A percentile compares a stretch with the other conserved stretches of the same genome.
Evolutionary conservation across 2,329 filamentous ascomycete genomes (phyloP).

Genomic region (Pseudocercospora vitis): DNA sequence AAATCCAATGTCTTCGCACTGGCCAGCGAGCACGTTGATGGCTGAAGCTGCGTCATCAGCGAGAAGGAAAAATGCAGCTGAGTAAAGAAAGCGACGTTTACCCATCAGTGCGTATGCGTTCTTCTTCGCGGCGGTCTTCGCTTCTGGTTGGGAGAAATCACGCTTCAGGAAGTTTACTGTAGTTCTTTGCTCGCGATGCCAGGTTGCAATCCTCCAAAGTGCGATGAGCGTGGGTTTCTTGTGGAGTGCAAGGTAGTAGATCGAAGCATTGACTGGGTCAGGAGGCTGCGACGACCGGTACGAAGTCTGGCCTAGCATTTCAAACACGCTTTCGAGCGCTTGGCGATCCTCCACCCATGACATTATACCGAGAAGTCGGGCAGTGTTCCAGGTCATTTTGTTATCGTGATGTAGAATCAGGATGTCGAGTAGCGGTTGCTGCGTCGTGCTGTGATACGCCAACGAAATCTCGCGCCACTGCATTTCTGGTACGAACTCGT

Average conservation of each 20-base stretch:
- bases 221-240: slow-evolving; percentile 91
- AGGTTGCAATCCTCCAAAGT: slow-evolving; percentile 89
- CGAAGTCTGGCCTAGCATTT: slow-evolving; percentile 86
- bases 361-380: slow-evolving; percentile 83
- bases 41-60: slow-evolving; percentile 83
- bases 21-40: slow-evolving; percentile 79
- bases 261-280: slow-evolving; percentile 84
- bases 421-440: slow-evolving; percentile 80
- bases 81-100: slow-evolving; percentile 88
- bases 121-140: slow-evolving; percentile 86
- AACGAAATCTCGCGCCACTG: slow-evolving; percentile 76
- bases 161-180: slow-evolving; percentile 82
- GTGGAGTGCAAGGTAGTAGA: slow-evolving; percentile 82
- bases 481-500: slow-evolving; percentile 44
- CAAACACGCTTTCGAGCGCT: slow-evolving; percentile 80
- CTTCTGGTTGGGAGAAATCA: slow-evolving; percentile 82
- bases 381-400: slow-evolving; percentile 79
- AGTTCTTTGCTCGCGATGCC: slow-evolving; percentile 80
- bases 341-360: slow-evolving; percentile 85
- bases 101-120: slow-evolving; percentile 95
- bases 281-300: slow-evolving; percentile 86
- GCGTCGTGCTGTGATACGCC: slow-evolving; percentile 68
- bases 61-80: slow-evolving; percentile 91
- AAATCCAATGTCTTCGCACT: slow-evolving; percentile 84
- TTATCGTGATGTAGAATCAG: slow-evolving; percentile 71